phyloP scores from a whole-genome alignment of 1,284 basidiomycete genomes.

The Ustilago lituana region DNA sequence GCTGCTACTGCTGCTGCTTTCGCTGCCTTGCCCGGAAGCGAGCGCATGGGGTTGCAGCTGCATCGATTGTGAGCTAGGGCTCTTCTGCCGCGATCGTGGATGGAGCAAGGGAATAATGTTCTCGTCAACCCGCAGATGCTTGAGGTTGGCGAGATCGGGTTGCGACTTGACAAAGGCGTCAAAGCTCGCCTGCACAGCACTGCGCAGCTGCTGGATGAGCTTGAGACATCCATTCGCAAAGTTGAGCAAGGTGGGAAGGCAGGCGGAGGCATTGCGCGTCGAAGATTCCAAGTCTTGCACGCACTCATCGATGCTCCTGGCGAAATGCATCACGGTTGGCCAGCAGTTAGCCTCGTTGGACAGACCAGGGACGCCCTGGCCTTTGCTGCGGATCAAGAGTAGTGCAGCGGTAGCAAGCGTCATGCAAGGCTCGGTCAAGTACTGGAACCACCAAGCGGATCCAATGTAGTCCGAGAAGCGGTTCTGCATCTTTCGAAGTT shows the following conservation, averaged over 20 bases:
- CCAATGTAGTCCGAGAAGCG: conserved; percentile 38
- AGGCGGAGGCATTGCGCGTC: conserved; percentile 10
- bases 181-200: conserved; percentile 29
- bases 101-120: conserved; percentile 33
- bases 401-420: conserved; percentile 44
- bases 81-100: conserved; percentile 26
- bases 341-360: conserved; percentile 33
- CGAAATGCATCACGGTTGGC: conserved; percentile 38
- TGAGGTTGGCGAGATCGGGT: conserved; percentile 4
- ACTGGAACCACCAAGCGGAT: conserved; percentile 49
- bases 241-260: conserved; percentile 21
- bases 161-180: conserved; percentile 31
- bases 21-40: neutral
- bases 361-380: conserved; percentile 33
- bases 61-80: conserved; percentile 7
- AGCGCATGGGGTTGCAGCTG: neutral
- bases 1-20: neutral
- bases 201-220: conserved; percentile 29
- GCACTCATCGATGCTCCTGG: conserved; percentile 33
- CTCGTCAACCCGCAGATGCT: conserved; percentile 22
- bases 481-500: conserved; percentile 31
- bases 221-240: conserved; percentile 35
- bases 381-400: conserved; percentile 41
- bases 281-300: conserved; percentile 28
- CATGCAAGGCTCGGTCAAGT: conserved; percentile 50